Evolutionary conservation across 306 rosid species (phyloP).

Genomic region (Echinosophora koreensis): DNA sequence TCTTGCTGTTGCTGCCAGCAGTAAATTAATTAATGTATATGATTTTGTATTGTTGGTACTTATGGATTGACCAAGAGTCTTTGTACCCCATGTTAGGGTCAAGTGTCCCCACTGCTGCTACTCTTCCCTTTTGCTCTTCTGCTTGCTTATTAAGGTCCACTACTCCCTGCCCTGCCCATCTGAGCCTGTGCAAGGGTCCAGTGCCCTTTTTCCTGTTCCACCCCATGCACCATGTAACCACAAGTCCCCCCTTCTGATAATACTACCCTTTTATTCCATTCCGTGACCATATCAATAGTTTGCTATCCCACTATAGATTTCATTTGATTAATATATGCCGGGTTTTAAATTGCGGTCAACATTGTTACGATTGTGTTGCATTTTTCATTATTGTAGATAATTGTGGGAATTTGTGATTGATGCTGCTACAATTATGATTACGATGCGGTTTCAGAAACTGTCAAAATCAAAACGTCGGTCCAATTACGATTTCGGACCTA

Average conservation of each 20-base stretch:
- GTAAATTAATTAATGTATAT: constrained; percentile 35
- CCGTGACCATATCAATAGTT: constrained; percentile 50
- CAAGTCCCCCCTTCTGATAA: constrained; percentile 35
- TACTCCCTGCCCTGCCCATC: constrained; percentile 23
- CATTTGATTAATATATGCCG: constrained; percentile 5
- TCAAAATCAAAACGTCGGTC: no score
- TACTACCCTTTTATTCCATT: constrained; percentile 48
- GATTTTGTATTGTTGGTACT: constrained; percentile 13
- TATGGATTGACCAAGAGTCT: constrained; percentile 49
- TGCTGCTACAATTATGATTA: background rate
- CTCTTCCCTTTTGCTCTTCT: constrained; percentile 37
- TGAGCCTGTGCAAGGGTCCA: constrained; percentile 45
- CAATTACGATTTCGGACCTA: no score
- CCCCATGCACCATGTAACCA: constrained; percentile 44
- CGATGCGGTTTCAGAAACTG: background rate
- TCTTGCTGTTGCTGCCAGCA: constrained; percentile 14
- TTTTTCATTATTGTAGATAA: no score
- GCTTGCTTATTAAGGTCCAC: constrained; percentile 41
- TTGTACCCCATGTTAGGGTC: constrained; percentile 48
- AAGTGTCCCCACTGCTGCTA: constrained; percentile 48
- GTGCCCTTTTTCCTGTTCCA: constrained; percentile 45
- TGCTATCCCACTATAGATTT: constrained; percentile 40
- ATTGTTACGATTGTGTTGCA: no score
- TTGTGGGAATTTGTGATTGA: no score
- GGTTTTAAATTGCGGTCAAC: no score